Percentiles rank a stretch among this genome's conserved stretches.
phyloP scores from a whole-genome alignment of 495 filamentous ascomycete genomes.

The Xylaria nigripes region DNA sequence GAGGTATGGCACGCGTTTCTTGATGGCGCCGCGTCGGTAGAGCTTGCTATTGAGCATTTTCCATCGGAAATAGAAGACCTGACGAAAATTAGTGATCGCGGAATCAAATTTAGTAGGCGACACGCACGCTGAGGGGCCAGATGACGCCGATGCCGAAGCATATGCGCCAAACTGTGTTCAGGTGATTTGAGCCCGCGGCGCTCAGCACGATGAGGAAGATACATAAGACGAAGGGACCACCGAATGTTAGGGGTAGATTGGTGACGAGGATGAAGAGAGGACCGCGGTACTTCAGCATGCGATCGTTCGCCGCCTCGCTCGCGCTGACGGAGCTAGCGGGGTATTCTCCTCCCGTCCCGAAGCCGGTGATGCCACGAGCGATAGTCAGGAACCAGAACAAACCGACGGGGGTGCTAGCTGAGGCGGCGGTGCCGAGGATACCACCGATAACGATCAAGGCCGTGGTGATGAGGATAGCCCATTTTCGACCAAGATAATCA shows the following conservation, averaged over 20 bases:
- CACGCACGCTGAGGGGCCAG: slow-evolving; percentile 32
- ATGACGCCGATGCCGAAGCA: slow-evolving; percentile 46
- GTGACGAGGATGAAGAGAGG: slow-evolving; percentile 44
- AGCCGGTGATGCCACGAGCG: slow-evolving; percentile 44
- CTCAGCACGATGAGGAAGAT: slow-evolving; percentile 43
- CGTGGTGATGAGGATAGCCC: slow-evolving; percentile 44
- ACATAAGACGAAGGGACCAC: slow-evolving; percentile 41
- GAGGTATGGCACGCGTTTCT: slow-evolving; percentile 37
- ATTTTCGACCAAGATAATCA: slow-evolving; percentile 47
- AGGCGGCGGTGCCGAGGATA: slow-evolving; percentile 41
- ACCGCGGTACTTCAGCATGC: slow-evolving; percentile 28
- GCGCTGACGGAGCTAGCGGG: slow-evolving; percentile 38
- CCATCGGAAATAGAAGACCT: slow-evolving; percentile 43
- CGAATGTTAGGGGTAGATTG: slow-evolving; percentile 44
- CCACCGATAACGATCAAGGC: slow-evolving; percentile 45
- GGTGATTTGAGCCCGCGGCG: slow-evolving; percentile 26
- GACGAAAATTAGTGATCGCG: neutral
- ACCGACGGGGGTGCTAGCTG: slow-evolving; percentile 37
- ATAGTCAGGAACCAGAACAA: slow-evolving; percentile 52
- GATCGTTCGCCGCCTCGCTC: slow-evolving; percentile 42
- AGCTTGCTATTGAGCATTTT: slow-evolving; percentile 45
- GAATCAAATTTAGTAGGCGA: neutral
- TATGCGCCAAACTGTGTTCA: slow-evolving; percentile 44
- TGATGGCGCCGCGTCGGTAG: slow-evolving; percentile 43
- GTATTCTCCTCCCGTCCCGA: slow-evolving; percentile 39